Evolutionary conservation across 768 basidiomycete genomes (phyloP).

Genomic region (Tylopilus plumbeoviolaceoides): DNA sequence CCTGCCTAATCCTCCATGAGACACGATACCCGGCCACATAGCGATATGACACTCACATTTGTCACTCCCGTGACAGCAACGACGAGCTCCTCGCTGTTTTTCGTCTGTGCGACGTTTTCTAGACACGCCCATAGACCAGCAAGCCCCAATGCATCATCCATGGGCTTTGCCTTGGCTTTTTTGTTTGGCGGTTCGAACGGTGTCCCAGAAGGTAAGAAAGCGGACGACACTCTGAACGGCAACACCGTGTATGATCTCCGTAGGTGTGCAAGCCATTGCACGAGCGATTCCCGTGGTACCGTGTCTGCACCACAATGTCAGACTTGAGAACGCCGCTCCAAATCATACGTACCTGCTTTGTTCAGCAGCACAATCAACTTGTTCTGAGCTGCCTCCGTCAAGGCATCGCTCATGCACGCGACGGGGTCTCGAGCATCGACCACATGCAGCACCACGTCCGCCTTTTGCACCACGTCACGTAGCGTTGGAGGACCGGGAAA

Average conservation of each 20-base stretch:
- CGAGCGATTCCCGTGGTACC: slow-evolving; percentile 72
- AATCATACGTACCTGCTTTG: slow-evolving; percentile 69
- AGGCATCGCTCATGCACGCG: slow-evolving; percentile 66
- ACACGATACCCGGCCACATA: background rate
- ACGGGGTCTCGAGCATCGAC: slow-evolving; percentile 84
- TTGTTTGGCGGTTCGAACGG: slow-evolving; percentile 31
- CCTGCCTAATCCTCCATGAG: slow-evolving; percentile 51
- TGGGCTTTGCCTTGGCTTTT: slow-evolving; percentile 42
- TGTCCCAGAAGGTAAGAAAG: slow-evolving; percentile 49
- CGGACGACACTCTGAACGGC: slow-evolving; percentile 69
- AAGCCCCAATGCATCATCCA: slow-evolving; percentile 59
- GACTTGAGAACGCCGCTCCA: background rate
- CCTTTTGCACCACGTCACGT: slow-evolving; percentile 56
- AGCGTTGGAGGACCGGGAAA: slow-evolving; percentile 27
- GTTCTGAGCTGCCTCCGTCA: slow-evolving; percentile 38
- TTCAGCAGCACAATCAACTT: slow-evolving; percentile 70
- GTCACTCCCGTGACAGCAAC: slow-evolving; percentile 83
- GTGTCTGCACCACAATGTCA: slow-evolving; percentile 47
- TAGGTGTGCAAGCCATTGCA: slow-evolving; percentile 63
- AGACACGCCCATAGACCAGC: slow-evolving; percentile 50
- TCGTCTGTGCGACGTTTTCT: slow-evolving; percentile 42
- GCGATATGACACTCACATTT: slow-evolving; percentile 50
- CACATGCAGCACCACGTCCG: slow-evolving; percentile 77
- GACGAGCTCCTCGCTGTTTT: slow-evolving; percentile 46
- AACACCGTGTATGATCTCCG: slow-evolving; percentile 58